Evolutionary conservation across 1,284 basidiomycete species (phyloP), one percentile per base, ranked within the genome.

Genomic region (Grifola frondosa): DNA sequence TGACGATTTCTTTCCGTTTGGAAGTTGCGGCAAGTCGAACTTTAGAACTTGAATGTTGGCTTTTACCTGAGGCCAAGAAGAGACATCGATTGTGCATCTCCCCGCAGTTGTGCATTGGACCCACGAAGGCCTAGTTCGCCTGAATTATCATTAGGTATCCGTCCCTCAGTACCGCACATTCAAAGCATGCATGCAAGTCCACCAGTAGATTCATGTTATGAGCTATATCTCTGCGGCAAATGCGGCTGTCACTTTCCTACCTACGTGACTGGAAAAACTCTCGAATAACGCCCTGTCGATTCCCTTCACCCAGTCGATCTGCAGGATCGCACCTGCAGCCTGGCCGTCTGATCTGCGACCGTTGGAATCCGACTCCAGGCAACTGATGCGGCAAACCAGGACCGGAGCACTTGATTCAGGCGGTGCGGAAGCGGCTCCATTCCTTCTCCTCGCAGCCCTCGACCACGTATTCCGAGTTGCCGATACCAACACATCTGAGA

Each of bases 391-490:
- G 40, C 40, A 62, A 0, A 54, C 45, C 12, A 63, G 44, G 37
- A 13, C 22, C 15, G 37, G 30, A 32, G 35, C 24, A 19, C 43
- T 39, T 13, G 41, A 30, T 15, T 43, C 42, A 20, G 42, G 39
- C 19, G 48, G 34, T 11, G 44, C 53, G n/a, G n/a, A n/a, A 10
- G 39, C 43, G 2, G 51, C 26, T 20, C 54, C 57, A 31, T 64
- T 70, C 55, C 71, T 74, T 50, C 79, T 66, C 13, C 84, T 69
- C 0, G 84, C 88, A 5, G 76, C 73, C 17, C 90, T 75, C 1
- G 88, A 87, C 90, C 90, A 93, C 0, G 84, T 84, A 53, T 90
- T 77, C 10, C 60, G 53, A 0, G 45, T 50, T 1, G 80, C 80
- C n/a, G 58, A 58, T 3, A 84, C 64, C 1, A 69, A 31, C 24